Evolutionary conservation across 169 alveolate species (phyloP).

Genomic region (Eimeria sp.): DNA sequence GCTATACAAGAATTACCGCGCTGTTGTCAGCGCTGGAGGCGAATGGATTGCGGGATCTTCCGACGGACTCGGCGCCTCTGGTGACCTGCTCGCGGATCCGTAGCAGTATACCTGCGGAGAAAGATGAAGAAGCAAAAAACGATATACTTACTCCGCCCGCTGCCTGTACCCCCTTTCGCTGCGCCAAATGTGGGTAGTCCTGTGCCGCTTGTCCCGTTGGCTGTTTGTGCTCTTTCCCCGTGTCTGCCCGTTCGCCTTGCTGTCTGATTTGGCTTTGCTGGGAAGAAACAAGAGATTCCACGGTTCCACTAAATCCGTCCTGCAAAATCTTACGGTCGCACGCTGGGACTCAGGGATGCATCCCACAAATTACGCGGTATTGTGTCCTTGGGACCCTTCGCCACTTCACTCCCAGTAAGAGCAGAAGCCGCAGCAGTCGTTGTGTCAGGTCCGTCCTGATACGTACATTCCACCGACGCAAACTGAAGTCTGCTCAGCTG

Average conservation of each 20-base stretch:
- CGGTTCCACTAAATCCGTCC: neutral
- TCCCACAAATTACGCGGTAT: neutral
- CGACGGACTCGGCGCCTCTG: constrained; percentile 39
- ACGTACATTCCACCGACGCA: neutral
- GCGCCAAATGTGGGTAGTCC: neutral
- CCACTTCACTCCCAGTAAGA: neutral
- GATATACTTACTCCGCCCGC: neutral
- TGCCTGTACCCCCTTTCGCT: neutral
- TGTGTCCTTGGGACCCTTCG: neutral
- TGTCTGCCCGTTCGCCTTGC: neutral
- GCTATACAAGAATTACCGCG: neutral
- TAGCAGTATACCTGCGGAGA: constrained; percentile 43
- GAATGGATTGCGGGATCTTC: neutral
- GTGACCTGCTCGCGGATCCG: constrained; percentile 39
- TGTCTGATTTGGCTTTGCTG: neutral
- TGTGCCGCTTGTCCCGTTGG: neutral
- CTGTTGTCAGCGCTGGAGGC: neutral
- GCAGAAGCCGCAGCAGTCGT: constrained; percentile 9
- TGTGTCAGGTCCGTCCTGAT: neutral
- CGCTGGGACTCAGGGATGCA: constrained; percentile 50
- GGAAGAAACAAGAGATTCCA: neutral
- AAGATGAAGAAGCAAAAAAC: neutral
- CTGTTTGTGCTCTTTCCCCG: neutral
- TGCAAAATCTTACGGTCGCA: constrained; percentile 45
- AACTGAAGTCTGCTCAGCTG: neutral